A percentile compares a stretch with the other conserved stretches of the same genome.
Conservation (phyloP, 306 rosid genomes). For the Gleditsia sinensis region DNA sequence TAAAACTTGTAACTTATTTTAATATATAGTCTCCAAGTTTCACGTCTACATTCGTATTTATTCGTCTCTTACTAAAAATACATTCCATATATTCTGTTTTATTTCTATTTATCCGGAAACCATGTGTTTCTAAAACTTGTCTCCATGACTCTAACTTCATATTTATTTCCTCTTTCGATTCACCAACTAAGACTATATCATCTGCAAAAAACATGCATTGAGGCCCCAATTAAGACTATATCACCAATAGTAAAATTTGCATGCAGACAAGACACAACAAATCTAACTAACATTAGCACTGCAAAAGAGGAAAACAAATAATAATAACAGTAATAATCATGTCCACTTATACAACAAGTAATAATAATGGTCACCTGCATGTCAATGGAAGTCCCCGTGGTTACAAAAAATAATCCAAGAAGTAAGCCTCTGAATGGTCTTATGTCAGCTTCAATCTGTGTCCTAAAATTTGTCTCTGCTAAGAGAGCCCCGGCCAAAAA, state of each 20-base stretch:
- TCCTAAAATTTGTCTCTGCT: conserved; percentile 98
- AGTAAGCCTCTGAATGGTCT: conserved; percentile 98
- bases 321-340: not conserved
- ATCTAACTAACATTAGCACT: not conserved
- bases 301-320: conserved; percentile 11
- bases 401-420: conserved; percentile 89
- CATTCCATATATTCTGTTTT: too few species aligned
- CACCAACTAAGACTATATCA: too few species aligned
- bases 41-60: too few species aligned
- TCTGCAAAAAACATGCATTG: too few species aligned
- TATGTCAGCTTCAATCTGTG: conserved; percentile 99
- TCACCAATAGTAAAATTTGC: not conserved
- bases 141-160: too few species aligned
- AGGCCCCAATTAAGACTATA: too few species aligned
- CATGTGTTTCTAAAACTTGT: too few species aligned
- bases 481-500: conserved; percentile 97
- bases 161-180: too few species aligned
- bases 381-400: conserved; percentile 93
- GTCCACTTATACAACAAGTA: conserved; percentile 2
- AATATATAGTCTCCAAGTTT: too few species aligned
- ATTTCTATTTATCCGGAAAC: too few species aligned
- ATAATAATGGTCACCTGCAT: conserved; percentile 62
- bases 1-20: too few species aligned
- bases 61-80: too few species aligned
- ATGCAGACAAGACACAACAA: conserved; percentile 5